Evolutionary conservation across 768 basidiomycete species (phyloP).

Genomic region (Mycena vulgaris): DNA sequence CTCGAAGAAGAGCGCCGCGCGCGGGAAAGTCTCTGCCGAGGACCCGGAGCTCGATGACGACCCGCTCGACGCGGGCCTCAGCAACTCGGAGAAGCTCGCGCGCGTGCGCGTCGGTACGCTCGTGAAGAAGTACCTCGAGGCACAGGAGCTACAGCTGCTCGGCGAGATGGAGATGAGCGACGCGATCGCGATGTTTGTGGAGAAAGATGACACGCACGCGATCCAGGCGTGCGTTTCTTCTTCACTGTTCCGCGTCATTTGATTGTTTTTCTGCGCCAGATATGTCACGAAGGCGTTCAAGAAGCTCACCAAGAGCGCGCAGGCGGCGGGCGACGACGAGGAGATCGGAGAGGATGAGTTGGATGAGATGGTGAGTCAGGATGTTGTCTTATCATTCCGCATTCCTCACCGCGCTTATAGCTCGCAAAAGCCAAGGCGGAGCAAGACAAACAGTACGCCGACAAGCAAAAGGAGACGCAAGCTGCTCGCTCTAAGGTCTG

Average conservation of each 20-base stretch:
- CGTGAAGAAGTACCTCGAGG: slow-evolving; percentile 92
- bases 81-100: slow-evolving; percentile 79
- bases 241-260: not conserved
- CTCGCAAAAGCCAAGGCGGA: slow-evolving; percentile 79
- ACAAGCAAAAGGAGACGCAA: slow-evolving; percentile 58
- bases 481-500: slow-evolving; percentile 61
- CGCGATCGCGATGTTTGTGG: slow-evolving; percentile 95
- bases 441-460: slow-evolving; percentile 74
- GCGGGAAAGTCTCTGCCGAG: slow-evolving; percentile 77
- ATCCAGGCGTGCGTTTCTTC: slow-evolving; percentile 80
- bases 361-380: slow-evolving; percentile 74
- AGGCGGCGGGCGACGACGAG: slow-evolving; percentile 61
- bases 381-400: not conserved
- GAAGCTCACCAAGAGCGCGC: slow-evolving; percentile 76
- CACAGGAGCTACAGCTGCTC: slow-evolving; percentile 93
- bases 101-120: slow-evolving; percentile 90
- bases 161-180: slow-evolving; percentile 93
- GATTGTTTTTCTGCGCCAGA: slow-evolving; percentile 53
- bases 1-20: slow-evolving; percentile 72
- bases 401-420: slow-evolving; percentile 51
- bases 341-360: slow-evolving; percentile 82
- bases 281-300: slow-evolving; percentile 77
- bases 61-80: slow-evolving; percentile 61
- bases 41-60: slow-evolving; percentile 82
- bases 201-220: slow-evolving; percentile 97